Conservation (phyloP, 169 alveolate genomes). For the Perkinsus olseni region DNA sequence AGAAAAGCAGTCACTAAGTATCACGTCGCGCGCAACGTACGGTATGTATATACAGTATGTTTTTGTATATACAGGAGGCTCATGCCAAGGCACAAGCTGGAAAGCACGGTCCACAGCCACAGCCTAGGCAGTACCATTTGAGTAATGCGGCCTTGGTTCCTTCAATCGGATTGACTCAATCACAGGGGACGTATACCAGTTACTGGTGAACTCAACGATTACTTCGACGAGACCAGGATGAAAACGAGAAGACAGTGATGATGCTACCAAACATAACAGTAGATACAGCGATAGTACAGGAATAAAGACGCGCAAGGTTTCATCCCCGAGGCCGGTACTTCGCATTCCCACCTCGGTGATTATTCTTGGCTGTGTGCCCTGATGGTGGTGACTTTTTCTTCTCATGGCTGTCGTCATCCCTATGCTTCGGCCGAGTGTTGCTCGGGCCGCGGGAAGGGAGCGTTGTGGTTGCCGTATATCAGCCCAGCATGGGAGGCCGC, state of each 20-base stretch:
- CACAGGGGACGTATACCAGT: no score
- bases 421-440: not conserved
- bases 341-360: not conserved
- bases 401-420: not conserved
- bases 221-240: not conserved
- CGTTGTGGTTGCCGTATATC: not conserved
- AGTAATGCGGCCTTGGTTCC: no score
- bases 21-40: no score
- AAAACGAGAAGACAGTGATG: not conserved
- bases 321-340: not conserved
- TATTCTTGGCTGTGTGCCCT: not conserved
- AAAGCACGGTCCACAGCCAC: no score
- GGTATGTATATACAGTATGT: no score
- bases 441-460: not conserved
- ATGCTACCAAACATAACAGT: not conserved
- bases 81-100: no score
- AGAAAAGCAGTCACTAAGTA: no score
- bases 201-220: no score
- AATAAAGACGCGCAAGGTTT: not conserved
- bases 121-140: no score
- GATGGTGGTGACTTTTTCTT: not conserved
- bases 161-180: no score
- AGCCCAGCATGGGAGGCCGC: not conserved
- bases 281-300: not conserved
- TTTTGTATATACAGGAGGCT: no score